These are phyloP conservation scores for Apophysomyces variabilis DNA, from an alignment of 371 early-diverging fungal genomes.

Conservation along the genomic window DNA sequence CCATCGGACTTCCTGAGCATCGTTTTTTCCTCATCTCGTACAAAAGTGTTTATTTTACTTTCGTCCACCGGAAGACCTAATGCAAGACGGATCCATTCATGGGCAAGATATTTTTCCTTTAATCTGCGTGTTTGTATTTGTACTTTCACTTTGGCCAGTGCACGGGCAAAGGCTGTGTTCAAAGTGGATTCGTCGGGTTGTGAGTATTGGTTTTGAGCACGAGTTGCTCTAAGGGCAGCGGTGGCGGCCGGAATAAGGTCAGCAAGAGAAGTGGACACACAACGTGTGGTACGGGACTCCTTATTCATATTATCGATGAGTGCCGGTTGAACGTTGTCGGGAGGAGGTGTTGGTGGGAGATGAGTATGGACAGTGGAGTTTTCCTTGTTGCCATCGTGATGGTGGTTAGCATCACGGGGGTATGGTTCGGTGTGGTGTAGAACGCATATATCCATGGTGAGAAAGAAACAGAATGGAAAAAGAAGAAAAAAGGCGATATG, in stretches of 20 bases:
- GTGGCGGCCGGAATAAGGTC: conserved; percentile 50
- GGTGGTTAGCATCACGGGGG: conserved; percentile 3
- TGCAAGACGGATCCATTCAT: conserved; percentile 56
- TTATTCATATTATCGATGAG: neutral
- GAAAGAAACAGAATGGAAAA: neutral
- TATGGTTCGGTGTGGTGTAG: conserved; percentile 12
- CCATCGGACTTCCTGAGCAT: conserved; percentile 17
- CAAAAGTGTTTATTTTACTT: conserved; percentile 28
- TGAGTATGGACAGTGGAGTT: neutral
- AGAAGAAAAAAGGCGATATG: neutral
- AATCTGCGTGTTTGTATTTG: conserved; percentile 45
- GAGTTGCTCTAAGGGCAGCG: conserved; percentile 29
- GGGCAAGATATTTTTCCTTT: conserved; percentile 44
- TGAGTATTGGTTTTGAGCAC: neutral
- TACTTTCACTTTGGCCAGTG: conserved; percentile 42
- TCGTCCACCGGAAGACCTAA: conserved; percentile 43
- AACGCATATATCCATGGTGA: conserved; percentile 22
- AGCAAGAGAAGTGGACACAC: conserved; percentile 30
- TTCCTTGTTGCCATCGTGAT: neutral
- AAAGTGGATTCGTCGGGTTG: conserved; percentile 12
- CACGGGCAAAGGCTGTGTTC: conserved; percentile 39
- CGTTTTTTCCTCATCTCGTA: conserved; percentile 1
- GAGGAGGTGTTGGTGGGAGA: conserved; percentile 4
- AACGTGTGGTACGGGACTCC: conserved; percentile 15
- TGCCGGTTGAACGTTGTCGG: neutral